Base-by-base conservation (phyloP, 805 yeast species). In the Pichia heedii region DNA sequence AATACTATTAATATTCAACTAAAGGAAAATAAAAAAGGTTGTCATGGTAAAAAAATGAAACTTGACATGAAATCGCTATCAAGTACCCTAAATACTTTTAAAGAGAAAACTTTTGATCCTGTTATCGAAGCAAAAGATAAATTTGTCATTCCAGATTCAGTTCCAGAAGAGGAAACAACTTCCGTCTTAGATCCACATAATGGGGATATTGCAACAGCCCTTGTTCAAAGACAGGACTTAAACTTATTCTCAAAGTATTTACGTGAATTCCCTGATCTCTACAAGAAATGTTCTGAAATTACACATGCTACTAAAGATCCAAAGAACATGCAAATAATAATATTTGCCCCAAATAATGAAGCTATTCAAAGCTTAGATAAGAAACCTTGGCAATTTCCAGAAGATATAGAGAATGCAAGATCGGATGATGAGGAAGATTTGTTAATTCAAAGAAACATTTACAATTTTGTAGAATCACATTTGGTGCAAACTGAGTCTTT, bases 321-420 rank as follows among this genome's bases (percentile, higher is more conserved):
- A 9, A 16, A 40, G 27, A 36, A 52, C 9, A 46, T 48, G 9
- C 57, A 58, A 60, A 41, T 73, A 50, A 62, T 84, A 20, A 71
- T 86, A 7, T 72, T 86, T 54, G 85, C 94, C 3, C 95, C 95
- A 8, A 67, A 77, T 2, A 77, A 86, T 54, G 61, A 59, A 12
- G 89, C 86, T 4, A 67, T 86, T 46, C 63, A 63, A 27, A 62
- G 68, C 2, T 55, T 80, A 39, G 12, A 60, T 4, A 44, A 58
- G 43, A 86, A 85, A 58, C 95, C 95, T 19, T 87, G 95, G 95
- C 81, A 81, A 56, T 86, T 81, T 60, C 95, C 95, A 0, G 58
- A 55, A 8, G 53, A 66, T 5, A 65, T 76, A 15, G 67, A 64
- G 7, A 18, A 37, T 7, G 64, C 70, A 32, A 57, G 60, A 39